Evolutionary conservation across 805 yeast genomes (phyloP), one percentile per base, ranked within the genome.

Genomic region (Brettanomyces anomalus): DNA sequence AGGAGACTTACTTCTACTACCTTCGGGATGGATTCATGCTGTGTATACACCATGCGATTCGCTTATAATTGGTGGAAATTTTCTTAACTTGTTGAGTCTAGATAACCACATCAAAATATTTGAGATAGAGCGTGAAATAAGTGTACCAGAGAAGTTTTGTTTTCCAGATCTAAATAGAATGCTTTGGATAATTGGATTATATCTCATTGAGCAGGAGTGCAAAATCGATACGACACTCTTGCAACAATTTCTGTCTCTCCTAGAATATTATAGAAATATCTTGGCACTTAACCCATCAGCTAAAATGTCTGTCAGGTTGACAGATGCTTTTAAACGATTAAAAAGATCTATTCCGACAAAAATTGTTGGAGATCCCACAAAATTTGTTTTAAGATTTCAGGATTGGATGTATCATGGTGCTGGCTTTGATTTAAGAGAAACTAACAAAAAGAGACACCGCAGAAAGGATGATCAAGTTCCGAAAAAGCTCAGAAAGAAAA

Each of bases 1-100:
- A 1, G 94, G 94, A 1, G 96, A 88, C 54, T 68, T 87, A 20
- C 71, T 88, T 61, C 68, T 87, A 13, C 80, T 88, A 16, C 96
- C 97, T 3, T 79, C 93, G 35, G 95, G 96, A 0, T 88, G 95
- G 94, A 87, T 88, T 40, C 96, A 88, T 60, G 79, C 93, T 0
- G 97, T 88, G 0, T 77, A 77, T 54, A 87, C 96, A 0, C 90
- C 95, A 0, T 64, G 66, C 14, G 95, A 88, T 56, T 76, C 94
- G 0, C 63, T 87, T 2, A 87, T 88, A 3, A 74, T 88, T 43
- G 96, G 96, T 3, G 97, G 97, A 0, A 88, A 88, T 57, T 88
- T 81, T 57, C 64, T 88, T 21, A 85, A 94, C 0, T 56, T 77
- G 34, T 62, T 75, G 43, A 80, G 81, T 52, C 61, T 86, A 48